phyloP scores from a whole-genome alignment of 495 filamentous ascomycete genomes.

The Podospora anserina region DNA sequence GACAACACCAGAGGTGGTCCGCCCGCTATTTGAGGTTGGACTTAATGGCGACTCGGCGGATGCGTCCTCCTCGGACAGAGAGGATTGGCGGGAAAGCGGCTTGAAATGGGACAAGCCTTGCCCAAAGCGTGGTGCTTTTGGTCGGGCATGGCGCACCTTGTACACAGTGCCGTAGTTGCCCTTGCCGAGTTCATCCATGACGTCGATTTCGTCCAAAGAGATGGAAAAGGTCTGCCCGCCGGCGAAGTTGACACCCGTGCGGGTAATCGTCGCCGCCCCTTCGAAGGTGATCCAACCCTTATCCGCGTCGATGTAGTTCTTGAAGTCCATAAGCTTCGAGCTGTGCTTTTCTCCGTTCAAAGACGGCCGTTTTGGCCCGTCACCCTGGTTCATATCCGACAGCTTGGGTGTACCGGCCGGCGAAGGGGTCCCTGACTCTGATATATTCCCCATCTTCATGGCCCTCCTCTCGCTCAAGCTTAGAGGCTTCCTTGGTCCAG shows the following conservation, averaged over 20 bases:
- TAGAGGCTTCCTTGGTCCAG: conserved; percentile 24
- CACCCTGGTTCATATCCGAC: conserved; percentile 28
- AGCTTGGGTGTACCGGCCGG: conserved; percentile 32
- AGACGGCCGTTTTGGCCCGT: conserved; percentile 20
- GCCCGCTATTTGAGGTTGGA: conserved; percentile 19
- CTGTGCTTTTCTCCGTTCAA: conserved; percentile 45
- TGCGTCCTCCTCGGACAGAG: conserved; percentile 32
- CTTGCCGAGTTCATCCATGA: conserved; percentile 91
- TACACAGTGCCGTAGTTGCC: conserved; percentile 98
- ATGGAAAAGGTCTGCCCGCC: conserved; percentile 88
- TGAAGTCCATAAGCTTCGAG: conserved; percentile 83
- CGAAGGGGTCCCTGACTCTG: conserved; percentile 27
- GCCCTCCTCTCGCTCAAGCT: conserved; percentile 39
- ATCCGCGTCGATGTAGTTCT: conserved; percentile 86
- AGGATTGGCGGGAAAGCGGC: conserved; percentile 35
- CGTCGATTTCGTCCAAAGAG: conserved; percentile 93
- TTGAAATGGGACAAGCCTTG: conserved; percentile 66
- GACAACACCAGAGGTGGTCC: conserved; percentile 60
- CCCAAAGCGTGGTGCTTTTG: conserved; percentile 73
- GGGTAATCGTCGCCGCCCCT: conserved; percentile 84
- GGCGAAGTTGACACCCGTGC: conserved; percentile 86
- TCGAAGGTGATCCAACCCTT: conserved; percentile 89
- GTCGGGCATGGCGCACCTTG: conserved; percentile 85
- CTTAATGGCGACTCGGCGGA: conserved; percentile 19
- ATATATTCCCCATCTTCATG: conserved; percentile 44